Base-by-base conservation (phyloP, 768 basidiomycete species). In the Amanita molliuscula region DNA sequence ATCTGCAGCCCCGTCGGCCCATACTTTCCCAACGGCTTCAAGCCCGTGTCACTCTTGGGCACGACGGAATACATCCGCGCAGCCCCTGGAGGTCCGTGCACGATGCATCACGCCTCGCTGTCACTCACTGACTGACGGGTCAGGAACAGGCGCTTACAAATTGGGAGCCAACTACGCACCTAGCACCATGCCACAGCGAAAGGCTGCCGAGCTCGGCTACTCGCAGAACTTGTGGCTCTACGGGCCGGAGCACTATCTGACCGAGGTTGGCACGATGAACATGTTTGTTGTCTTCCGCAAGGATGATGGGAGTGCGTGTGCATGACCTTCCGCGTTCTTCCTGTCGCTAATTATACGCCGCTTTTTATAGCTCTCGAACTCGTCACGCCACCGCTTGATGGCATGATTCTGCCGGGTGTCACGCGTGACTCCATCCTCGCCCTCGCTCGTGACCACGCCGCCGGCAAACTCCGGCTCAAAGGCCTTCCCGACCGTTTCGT, bases 191-290 rank as follows among this genome's bases (percentile, higher is more conserved):
- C 88, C 92, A 3, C 92, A 96, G 61, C 82, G 81, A 58, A 67
- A 76, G 51, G 92, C 89, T 20, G 82, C 82, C 1, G 65, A 75
- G 28, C 69, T 77, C 50, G 92, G 92, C 13, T 94, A 96, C 62
- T 76, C 76, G 13, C 92, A 95, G 60, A 94, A 91, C 62, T 73
- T 95, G 8, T 95, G 92, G 92, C 70, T 95, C 29, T 79, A 88
- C 53, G 92, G 91, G 0, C 72, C 83, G 1, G 77, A 81, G 15
- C 75, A 74, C 47, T 61, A 73, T 55, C 64, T 81, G 33, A 80
- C 79, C 0, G 79, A 81, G 66, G 90, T 91, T 36, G 92, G 92
- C 36, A 91, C 90, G 1, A 94, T 94, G 92, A 95, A 95, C 65
- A 66, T 92, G 62, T 94, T 94, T 54, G 79, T 84, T 38, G 88